Conservation (phyloP, 2,329 filamentous ascomycete species). For the Arachnopeziza araneosa region DNA sequence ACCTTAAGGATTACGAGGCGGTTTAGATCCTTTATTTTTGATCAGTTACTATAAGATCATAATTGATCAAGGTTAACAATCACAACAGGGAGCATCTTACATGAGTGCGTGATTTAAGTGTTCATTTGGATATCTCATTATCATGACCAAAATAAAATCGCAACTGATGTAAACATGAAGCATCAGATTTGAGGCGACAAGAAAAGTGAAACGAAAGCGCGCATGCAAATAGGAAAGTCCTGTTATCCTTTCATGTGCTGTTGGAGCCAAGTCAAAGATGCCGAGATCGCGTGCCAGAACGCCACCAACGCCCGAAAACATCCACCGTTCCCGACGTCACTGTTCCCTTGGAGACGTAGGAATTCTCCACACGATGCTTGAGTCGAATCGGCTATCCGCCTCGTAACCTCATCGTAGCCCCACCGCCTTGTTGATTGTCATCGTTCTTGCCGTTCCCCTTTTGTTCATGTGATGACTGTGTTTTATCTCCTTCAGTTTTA, state of each 20-base stretch:
- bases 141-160: not conserved
- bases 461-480: not conserved
- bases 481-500: not conserved
- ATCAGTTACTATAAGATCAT: no score
- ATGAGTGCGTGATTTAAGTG: not conserved
- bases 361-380: not conserved
- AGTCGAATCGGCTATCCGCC: not conserved
- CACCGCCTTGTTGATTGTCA: not conserved
- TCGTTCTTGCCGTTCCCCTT: not conserved
- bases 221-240: not conserved
- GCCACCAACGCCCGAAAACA: not conserved
- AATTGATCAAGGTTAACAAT: no score
- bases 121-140: not conserved
- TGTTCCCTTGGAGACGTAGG: no score
- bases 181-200: no score
- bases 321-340: not conserved
- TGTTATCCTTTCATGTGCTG: not conserved
- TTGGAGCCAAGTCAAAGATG: not conserved
- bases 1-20: no score
- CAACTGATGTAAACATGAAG: not conserved
- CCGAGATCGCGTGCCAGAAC: not conserved
- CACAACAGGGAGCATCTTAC: not conserved
- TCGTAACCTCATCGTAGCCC: not conserved
- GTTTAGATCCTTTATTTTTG: no score
- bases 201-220: no score